A percentile compares a stretch with the other conserved stretches of the same genome.
These are phyloP conservation scores for Misopates orontium DNA, from an alignment of 257 asterid species.

Conservation along the genomic window DNA sequence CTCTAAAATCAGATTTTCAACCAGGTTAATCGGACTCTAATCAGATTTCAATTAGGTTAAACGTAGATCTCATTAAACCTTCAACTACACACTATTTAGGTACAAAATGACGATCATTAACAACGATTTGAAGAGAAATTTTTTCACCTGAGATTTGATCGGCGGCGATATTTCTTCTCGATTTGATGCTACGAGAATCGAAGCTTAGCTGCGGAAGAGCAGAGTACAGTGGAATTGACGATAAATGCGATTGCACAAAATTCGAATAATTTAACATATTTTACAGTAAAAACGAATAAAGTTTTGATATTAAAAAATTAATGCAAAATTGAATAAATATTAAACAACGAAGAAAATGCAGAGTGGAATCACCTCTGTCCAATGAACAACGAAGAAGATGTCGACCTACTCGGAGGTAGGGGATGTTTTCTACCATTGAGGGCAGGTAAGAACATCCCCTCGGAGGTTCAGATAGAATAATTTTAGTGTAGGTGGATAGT, in stretches of 20 bases:
- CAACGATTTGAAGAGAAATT: constrained; percentile 7
- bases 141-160: constrained; percentile 28
- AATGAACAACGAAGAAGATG: too few species aligned
- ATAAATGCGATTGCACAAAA: background rate
- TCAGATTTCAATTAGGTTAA: constrained; percentile 3
- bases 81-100: constrained; percentile 8
- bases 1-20: background rate
- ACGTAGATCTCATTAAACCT: background rate
- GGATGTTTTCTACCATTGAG: too few species aligned
- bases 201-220: constrained; percentile 6
- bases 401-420: too few species aligned
- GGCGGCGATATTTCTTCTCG: constrained; percentile 6
- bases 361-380: too few species aligned
- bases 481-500: too few species aligned
- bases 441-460: too few species aligned
- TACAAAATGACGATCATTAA: background rate
- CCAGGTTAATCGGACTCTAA: background rate
- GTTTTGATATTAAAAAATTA: too few species aligned
- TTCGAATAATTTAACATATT: constrained; percentile 16
- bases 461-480: too few species aligned
- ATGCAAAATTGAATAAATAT: too few species aligned
- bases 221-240: background rate
- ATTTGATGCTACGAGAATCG: constrained; percentile 14
- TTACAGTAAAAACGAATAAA: background rate
- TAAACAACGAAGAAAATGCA: too few species aligned